phyloP scores from a whole-genome alignment of 768 basidiomycete genomes.

The Sarcomyxa edulis region DNA sequence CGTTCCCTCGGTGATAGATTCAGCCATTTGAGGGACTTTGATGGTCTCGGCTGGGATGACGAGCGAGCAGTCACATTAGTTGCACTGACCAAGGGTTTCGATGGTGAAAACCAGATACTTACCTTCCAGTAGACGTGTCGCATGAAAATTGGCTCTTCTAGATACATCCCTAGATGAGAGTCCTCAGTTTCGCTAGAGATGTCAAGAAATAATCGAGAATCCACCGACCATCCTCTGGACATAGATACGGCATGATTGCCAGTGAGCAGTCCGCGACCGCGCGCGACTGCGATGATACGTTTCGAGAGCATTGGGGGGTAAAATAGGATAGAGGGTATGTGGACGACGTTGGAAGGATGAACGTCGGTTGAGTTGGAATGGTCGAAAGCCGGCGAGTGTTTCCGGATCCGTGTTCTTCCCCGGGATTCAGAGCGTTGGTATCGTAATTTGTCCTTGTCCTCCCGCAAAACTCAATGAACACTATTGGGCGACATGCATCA shows the following conservation, averaged over 20 bases:
- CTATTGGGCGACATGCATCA: no score
- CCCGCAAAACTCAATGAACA: no score
- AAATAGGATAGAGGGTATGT: conserved; percentile 7
- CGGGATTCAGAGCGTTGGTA: no score
- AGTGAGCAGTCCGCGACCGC: conserved; percentile 47
- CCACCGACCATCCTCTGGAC: conserved; percentile 46
- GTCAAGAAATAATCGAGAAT: conserved; percentile 4
- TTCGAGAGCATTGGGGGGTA: conserved; percentile 55
- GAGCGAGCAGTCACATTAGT: no score
- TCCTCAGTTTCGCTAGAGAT: conserved; percentile 1
- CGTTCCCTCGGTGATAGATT: conserved; percentile 97
- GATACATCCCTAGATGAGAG: conserved; percentile 36
- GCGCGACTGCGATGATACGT: conserved; percentile 61
- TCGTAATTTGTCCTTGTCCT: no score
- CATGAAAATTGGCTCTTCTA: conserved; percentile 61
- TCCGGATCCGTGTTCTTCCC: no score
- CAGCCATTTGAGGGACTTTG: conserved; percentile 96
- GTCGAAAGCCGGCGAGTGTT: no score
- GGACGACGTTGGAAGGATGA: no score
- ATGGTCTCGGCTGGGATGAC: conserved; percentile 76
- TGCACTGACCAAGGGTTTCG: background rate
- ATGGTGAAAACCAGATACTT: conserved; percentile 16
- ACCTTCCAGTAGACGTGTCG: conserved; percentile 69
- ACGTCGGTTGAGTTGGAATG: no score
- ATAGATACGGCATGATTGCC: conserved; percentile 23